Percentiles rank a stretch among this genome's conserved stretches.
Conservation (phyloP, 441 rosid genomes). For the Populus hybrid region DNA sequence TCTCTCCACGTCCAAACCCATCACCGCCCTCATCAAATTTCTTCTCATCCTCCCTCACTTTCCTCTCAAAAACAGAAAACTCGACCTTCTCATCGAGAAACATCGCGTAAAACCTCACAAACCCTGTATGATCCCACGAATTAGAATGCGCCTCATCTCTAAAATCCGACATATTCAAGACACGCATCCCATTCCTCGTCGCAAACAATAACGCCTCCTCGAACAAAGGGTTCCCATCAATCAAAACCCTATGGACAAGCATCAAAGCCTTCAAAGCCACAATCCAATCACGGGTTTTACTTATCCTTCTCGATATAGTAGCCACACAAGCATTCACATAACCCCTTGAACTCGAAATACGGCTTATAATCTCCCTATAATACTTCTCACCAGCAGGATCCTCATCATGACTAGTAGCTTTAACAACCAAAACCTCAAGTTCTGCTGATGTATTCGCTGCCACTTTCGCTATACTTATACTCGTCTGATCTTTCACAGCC, state of each 20-base stretch:
- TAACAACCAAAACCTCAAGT: slow-evolving; percentile 67
- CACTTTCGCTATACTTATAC: slow-evolving; percentile 62
- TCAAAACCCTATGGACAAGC: slow-evolving; percentile 58
- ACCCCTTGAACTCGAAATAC: slow-evolving; percentile 46
- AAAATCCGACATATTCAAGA: slow-evolving; percentile 63
- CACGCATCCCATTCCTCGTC: slow-evolving; percentile 53
- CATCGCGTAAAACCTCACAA: slow-evolving; percentile 51
- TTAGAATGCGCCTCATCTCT: slow-evolving; percentile 58
- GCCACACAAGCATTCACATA: slow-evolving; percentile 59
- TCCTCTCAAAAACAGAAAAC: slow-evolving; percentile 44
- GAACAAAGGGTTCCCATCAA: slow-evolving; percentile 62
- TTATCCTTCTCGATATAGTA: slow-evolving; percentile 48
- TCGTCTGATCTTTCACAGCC: slow-evolving; percentile 42
- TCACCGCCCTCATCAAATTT: slow-evolving; percentile 35
- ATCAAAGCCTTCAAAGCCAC: slow-evolving; percentile 68
- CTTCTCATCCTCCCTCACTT: slow-evolving; percentile 23
- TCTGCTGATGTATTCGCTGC: slow-evolving; percentile 46
- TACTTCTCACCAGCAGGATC: slow-evolving; percentile 58
- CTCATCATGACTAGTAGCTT: slow-evolving; percentile 69
- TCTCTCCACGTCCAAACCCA: slow-evolving; percentile 26
- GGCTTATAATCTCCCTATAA: slow-evolving; percentile 43
- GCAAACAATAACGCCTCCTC: slow-evolving; percentile 55
- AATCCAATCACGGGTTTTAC: slow-evolving; percentile 65
- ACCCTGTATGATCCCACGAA: slow-evolving; percentile 69
- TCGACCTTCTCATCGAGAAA: slow-evolving; percentile 72